Evolutionary conservation across 2,329 filamentous ascomycete genomes (phyloP).

Genomic region (Penicillium sp.): DNA sequence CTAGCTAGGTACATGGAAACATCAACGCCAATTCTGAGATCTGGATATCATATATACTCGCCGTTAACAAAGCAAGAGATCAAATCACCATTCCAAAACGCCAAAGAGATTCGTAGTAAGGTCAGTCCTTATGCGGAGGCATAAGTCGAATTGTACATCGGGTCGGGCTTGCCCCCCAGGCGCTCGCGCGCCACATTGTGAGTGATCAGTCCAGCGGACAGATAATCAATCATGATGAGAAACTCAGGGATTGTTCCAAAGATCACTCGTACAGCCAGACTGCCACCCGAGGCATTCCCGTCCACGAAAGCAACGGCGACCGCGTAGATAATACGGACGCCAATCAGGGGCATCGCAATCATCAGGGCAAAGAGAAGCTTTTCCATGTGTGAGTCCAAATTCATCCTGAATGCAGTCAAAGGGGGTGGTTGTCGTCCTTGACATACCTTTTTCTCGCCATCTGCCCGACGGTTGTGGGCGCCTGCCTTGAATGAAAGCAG

Average conservation of each 20-base stretch:
- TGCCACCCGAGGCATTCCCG: constrained; percentile 3
- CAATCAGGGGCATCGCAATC: constrained; percentile 11
- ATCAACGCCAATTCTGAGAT: too few relatives aligned
- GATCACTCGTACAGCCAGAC: constrained; percentile 12
- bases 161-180: not conserved
- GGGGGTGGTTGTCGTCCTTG: too few relatives aligned
- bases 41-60: too few relatives aligned
- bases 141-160: not conserved
- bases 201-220: constrained; percentile 15
- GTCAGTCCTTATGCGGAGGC: not conserved
- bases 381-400: not conserved
- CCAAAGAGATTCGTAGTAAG: too few relatives aligned
- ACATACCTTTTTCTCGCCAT: constrained; percentile 12
- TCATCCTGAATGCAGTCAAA: not conserved
- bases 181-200: constrained; percentile 4
- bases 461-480: not conserved
- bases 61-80: too few relatives aligned
- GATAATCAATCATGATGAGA: constrained; percentile 13
- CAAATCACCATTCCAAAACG: too few relatives aligned
- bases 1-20: too few relatives aligned
- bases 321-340: constrained; percentile 10
- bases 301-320: constrained; percentile 4
- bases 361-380: constrained; percentile 10
- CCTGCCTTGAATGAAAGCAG: constrained; percentile 2
- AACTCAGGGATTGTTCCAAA: constrained; percentile 35